phyloP scores from a whole-genome alignment of 306 rosid species.

The Canavalia gladiata region DNA sequence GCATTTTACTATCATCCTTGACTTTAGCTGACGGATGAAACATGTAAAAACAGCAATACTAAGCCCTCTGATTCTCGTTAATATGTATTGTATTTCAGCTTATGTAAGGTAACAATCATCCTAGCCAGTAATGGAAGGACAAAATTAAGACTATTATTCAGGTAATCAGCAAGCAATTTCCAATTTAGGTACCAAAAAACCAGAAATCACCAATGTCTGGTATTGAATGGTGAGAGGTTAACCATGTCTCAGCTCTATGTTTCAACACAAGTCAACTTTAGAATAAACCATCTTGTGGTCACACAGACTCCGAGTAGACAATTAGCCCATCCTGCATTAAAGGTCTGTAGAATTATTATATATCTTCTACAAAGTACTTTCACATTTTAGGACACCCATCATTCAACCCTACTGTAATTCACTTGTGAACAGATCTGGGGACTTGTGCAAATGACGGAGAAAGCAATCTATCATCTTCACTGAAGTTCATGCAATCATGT shows the following conservation, averaged over 20 bases:
- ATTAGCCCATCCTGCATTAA: constrained; percentile 1
- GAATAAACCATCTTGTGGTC: neutral
- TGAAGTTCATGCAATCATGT: neutral
- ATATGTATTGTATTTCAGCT: neutral
- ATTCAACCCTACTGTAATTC: constrained; percentile 1
- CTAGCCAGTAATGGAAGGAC: neutral
- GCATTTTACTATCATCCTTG: neutral
- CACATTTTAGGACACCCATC: constrained; percentile 23
- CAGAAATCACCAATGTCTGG: neutral
- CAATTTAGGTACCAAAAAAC: neutral
- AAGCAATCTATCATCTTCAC: neutral
- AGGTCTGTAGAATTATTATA: neutral
- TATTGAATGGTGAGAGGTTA: neutral
- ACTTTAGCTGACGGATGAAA: neutral
- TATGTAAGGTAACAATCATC: constrained; percentile 10
- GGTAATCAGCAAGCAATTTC: neutral
- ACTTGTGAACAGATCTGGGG: neutral
- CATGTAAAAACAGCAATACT: neutral
- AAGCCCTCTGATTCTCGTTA: neutral
- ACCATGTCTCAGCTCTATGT: neutral
- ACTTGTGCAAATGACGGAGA: neutral
- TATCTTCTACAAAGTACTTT: neutral
- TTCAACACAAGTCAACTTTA: neutral
- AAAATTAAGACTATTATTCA: constrained; percentile 4
- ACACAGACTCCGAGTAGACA: neutral